These are phyloP conservation scores for Arthrocladium fulminans DNA, from an alignment of 2,329 filamentous ascomycete species.

Conservation along the genomic window DNA sequence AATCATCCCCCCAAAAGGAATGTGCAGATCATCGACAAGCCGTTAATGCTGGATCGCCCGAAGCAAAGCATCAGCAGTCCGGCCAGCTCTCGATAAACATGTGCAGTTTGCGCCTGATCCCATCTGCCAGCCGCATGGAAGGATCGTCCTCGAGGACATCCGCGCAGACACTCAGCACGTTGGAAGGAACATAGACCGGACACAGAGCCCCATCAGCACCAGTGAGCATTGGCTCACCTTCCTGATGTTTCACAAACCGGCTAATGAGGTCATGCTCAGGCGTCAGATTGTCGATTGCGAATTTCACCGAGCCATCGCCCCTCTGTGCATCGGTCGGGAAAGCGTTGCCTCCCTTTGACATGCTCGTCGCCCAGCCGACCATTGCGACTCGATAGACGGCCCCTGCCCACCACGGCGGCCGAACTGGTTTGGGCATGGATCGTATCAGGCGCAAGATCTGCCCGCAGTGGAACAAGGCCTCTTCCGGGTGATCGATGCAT, in stretches of 20 bases:
- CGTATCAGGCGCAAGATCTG: slow-evolving; percentile 56
- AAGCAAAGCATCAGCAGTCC: slow-evolving; percentile 12
- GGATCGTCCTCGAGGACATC: slow-evolving; percentile 46
- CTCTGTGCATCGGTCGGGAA: slow-evolving; percentile 25
- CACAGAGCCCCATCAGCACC: slow-evolving; percentile 42
- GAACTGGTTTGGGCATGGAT: slow-evolving; percentile 50
- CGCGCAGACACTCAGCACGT: slow-evolving; percentile 44
- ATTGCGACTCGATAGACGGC: slow-evolving; percentile 60
- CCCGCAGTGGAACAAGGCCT: slow-evolving; percentile 58
- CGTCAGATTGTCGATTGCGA: slow-evolving; percentile 43
- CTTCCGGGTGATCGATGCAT: slow-evolving; percentile 55
- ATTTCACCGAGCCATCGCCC: slow-evolving; percentile 31
- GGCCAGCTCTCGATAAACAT: slow-evolving; percentile 29
- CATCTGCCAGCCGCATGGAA: slow-evolving; percentile 46
- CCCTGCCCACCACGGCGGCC: slow-evolving; percentile 63
- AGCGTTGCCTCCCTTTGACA: slow-evolving; percentile 40
- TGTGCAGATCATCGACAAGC: not conserved
- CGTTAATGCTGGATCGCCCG: not conserved
- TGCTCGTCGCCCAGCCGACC: slow-evolving; percentile 54
- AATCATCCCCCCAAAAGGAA: not conserved
- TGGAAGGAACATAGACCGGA: slow-evolving; percentile 39
- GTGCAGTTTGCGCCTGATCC: slow-evolving; percentile 46
- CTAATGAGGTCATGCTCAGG: slow-evolving; percentile 44
- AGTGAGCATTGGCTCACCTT: slow-evolving; percentile 45
- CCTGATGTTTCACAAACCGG: slow-evolving; percentile 45